Base-by-base conservation (phyloP, 2,329 filamentous ascomycete species). In the Didymella exigua region DNA sequence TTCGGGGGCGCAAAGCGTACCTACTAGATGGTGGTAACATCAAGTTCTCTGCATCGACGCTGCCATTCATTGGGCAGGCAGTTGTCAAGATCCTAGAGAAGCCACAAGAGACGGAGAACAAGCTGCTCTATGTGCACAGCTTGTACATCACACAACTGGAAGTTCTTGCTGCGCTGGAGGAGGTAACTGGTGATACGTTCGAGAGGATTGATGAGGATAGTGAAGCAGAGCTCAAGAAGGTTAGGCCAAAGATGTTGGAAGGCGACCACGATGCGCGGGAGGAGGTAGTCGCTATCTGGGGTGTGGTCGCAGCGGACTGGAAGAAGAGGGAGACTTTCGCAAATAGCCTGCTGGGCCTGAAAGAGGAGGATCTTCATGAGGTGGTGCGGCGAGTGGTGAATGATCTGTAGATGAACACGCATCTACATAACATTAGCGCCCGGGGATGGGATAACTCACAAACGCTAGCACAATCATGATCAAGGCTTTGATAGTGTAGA, bases 71-170 rank as follows among this genome's bases (percentile, higher is more conserved):
- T 23, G 84, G 78, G 0, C 74, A 77, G 37, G 83, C 84, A 0
- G 79, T 87, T 0, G 78, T 79, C 2, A 75, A 75, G 9, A 75
- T 86, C 13, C 62, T 88, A 23, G 76, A 79, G 10, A 65, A 58
- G 42, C 59, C 63, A 1, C 47, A 68, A 14, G 76, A 80, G 59
- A 87, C 84, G 0, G 77, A 74, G 13, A 88, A 89, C 65, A 78
- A 80, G 59, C 82, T 86, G 60, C 67, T 89, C 8, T 80, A 81
- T 42, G 76, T 88, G 13, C 81, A 85, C 11, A 85, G 82, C 4
- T 82, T 86, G 59, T 79, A 80, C 23, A 78, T 82, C 0, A 83
- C 82, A 4, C 86, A 88, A 69, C 83, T 84, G 13, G 78, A 88
- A 63, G 72, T 89, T 1, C 67, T 88, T 3, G 71, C 70, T n/a